Conservation (phyloP, 2,329 filamentous ascomycete genomes). For the Calonectria multiphialidica region DNA sequence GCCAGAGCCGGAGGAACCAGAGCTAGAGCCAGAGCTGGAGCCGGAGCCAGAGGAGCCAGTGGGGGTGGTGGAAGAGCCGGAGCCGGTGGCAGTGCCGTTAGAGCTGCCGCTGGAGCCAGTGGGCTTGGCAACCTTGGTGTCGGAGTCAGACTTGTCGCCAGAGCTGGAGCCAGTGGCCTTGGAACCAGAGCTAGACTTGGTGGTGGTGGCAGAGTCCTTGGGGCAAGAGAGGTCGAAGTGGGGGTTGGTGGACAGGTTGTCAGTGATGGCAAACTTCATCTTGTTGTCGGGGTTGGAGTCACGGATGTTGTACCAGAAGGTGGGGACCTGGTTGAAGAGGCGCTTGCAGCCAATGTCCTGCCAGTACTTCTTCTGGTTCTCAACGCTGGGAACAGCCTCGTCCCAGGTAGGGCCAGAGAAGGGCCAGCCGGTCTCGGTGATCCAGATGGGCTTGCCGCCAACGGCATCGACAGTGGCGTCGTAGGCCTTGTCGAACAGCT, state of each 20-base stretch:
- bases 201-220: conserved; percentile 21
- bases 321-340: conserved; percentile 67
- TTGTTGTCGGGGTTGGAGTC: conserved; percentile 72
- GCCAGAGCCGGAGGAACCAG: conserved; percentile 16
- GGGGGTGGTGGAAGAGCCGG: conserved; percentile 11
- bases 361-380: conserved; percentile 76
- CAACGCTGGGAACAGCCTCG: conserved; percentile 64
- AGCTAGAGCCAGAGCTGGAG: conserved; percentile 20
- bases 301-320: conserved; percentile 73
- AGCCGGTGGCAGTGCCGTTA: conserved; percentile 22
- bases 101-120: conserved; percentile 21
- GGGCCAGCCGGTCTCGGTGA: conserved; percentile 77
- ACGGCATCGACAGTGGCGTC: conserved; percentile 59
- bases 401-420: conserved; percentile 65
- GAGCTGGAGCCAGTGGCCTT: conserved; percentile 13
- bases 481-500: conserved; percentile 66
- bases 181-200: conserved; percentile 29
- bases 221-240: conserved; percentile 67
- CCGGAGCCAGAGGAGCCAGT: conserved; percentile 16
- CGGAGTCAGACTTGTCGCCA: neutral
- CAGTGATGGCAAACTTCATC: conserved; percentile 69
- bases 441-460: conserved; percentile 67
- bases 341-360: conserved; percentile 69
- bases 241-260: conserved; percentile 64
- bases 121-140: neutral